Evolutionary conservation across 1,139 yeast genomes (phyloP), one percentile per base, ranked within the genome.

Genomic region (Blastobotrys persicus): DNA sequence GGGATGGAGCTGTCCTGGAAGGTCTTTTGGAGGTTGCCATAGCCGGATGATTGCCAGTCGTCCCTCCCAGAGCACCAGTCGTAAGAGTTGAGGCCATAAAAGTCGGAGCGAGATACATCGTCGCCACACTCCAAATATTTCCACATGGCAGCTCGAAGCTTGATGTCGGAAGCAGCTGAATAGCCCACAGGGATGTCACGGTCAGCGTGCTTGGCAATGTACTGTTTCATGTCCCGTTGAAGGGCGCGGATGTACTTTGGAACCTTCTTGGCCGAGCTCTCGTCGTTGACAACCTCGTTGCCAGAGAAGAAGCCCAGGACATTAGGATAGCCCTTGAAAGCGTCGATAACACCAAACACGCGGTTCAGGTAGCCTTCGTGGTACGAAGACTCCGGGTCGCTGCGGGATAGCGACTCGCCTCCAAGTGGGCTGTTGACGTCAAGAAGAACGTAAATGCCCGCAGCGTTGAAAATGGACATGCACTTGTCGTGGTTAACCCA

Each of bases 281-380:
- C 83, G 59, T 89, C 91, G 68, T 91, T 89, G 62, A 92, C 83
- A 53, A 91, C 85, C 73, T 91, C 97, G 66, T 91, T 91, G 63
- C 97, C 97, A 42, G 95, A 82, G 65, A 91, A 84, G 74, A 88
- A 88, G n/a, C 96, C 98, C 55, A 89, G 71, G 12, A 88, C 76
- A 65, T 91, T 91, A 50, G 95, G 83, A 70, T 87, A 91, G 60
- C 81, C 76, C 62, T 83, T 81, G 72, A 91, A 86, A 50, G 84
- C 85, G 63, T 91, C 96, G 58, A 89, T 83, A 56, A 89, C 84
- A 51, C 77, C 78, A 68, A 91, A 88, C 57, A 88, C 88, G 64
- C 92, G 83, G 46, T 79, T 70, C 64, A 85, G 73, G 65, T 88
- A 85, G 44, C 74, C 77, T 31, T 78, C 70, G 63, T 79, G 82